phyloP scores from a whole-genome alignment of 305 asterid species.

The Ajuga reptans region DNA sequence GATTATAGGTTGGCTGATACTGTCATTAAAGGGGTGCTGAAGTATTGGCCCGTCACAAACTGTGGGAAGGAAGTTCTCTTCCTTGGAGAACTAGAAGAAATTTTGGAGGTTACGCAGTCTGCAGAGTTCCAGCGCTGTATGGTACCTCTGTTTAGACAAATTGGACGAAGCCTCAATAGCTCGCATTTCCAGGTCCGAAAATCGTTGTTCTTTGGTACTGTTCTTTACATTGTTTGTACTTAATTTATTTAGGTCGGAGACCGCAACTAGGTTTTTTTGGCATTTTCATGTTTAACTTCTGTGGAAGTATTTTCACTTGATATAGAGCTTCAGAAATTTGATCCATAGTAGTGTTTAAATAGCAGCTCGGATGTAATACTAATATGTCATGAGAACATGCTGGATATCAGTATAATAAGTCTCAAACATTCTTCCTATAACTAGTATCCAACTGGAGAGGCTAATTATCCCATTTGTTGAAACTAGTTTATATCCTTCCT shows the following conservation, averaged over 20 bases:
- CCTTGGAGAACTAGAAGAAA: constrained; percentile 75
- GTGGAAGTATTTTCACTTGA: background rate
- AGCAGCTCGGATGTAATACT: too few species aligned
- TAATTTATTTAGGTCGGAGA: background rate
- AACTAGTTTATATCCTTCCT: background rate
- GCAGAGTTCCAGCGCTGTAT: constrained; percentile 68
- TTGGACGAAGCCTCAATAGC: constrained; percentile 67
- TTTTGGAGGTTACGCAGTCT: constrained; percentile 62
- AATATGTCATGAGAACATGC: too few species aligned
- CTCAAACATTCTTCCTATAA: background rate
- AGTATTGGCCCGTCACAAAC: constrained; percentile 79
- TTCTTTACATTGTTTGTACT: background rate
- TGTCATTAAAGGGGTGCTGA: constrained; percentile 62
- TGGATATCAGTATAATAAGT: background rate
- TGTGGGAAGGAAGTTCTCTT: constrained; percentile 87
- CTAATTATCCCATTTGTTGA: background rate
- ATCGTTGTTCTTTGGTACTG: background rate
- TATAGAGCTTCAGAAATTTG: too few species aligned
- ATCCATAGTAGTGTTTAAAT: too few species aligned
- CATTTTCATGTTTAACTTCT: background rate
- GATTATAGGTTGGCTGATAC: constrained; percentile 66
- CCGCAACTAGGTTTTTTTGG: background rate
- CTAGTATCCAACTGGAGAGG: background rate
- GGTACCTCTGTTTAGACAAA: constrained; percentile 68
- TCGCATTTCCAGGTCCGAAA: constrained; percentile 72